These are phyloP conservation scores for Alternaria arbusti DNA, from an alignment of 2,329 filamentous ascomycete species.

Conservation along the genomic window DNA sequence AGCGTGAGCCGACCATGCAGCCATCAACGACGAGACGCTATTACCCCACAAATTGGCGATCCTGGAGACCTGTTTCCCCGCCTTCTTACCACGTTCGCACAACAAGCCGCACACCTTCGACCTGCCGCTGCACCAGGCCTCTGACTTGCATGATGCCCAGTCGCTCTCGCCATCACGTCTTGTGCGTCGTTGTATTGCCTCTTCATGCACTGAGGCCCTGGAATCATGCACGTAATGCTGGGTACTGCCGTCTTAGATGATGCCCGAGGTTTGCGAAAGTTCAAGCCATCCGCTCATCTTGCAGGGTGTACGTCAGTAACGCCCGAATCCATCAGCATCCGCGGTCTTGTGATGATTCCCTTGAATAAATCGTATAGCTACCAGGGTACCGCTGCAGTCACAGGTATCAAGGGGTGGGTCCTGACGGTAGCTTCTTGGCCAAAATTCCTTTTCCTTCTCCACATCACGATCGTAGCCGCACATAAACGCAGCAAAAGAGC, in stretches of 20 bases:
- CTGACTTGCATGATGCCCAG: conserved; percentile 47
- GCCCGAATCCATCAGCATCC: not conserved
- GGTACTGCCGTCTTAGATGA: conserved; percentile 13
- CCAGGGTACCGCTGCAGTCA: conserved; percentile 7
- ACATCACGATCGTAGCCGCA: not conserved
- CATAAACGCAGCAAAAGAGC: not conserved
- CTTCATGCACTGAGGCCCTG: conserved; percentile 28
- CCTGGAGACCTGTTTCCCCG: conserved; percentile 38
- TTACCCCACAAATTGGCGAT: conserved; percentile 50
- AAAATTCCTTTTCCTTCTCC: not conserved
- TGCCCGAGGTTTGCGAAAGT: conserved; percentile 19
- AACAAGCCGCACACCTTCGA: conserved; percentile 26
- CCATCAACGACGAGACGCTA: conserved; percentile 30
- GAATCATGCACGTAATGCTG: conserved; percentile 28
- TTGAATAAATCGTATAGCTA: conserved; percentile 5
- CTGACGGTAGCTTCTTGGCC: not conserved
- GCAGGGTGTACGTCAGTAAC: conserved; percentile 3
- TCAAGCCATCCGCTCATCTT: conserved; percentile 21
- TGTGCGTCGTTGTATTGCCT: conserved; percentile 14
- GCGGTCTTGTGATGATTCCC: not conserved
- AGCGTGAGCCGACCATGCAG: conserved; percentile 31
- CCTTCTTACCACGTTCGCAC: conserved; percentile 43
- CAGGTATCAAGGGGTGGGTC: not conserved
- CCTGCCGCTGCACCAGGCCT: conserved; percentile 27
- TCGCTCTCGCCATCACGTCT: conserved; percentile 24